Percentiles rank a stretch among this genome's conserved stretches.
These are phyloP conservation scores for Platanus orientalis DNA, from an alignment of 164 flowering plant genomes.

Conservation along the genomic window DNA sequence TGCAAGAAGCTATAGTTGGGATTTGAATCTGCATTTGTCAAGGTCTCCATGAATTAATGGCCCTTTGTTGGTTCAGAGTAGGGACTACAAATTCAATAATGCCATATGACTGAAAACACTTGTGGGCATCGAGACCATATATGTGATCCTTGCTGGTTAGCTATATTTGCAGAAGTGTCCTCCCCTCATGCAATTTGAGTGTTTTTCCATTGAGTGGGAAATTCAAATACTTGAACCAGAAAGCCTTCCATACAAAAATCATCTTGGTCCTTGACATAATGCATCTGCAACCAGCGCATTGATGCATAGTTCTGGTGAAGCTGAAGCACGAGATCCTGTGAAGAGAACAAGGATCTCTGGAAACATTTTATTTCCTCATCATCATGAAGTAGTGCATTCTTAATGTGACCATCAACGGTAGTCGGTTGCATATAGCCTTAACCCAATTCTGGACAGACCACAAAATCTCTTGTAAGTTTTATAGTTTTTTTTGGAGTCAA, in stretches of 20 bases:
- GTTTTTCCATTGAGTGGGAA: background rate
- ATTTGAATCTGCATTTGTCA: background rate
- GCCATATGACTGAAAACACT: background rate
- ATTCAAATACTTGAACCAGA: background rate
- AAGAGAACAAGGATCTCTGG: background rate
- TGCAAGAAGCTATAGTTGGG: background rate
- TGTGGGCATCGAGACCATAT: background rate
- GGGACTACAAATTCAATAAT: background rate
- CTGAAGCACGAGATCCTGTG: background rate
- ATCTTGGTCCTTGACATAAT: background rate
- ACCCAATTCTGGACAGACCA: background rate
- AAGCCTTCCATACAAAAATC: background rate
- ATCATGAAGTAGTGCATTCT: background rate
- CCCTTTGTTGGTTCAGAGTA: background rate
- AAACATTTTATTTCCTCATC: background rate
- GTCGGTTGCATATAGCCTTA: background rate
- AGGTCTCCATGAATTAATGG: background rate
- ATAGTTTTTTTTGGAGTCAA: background rate
- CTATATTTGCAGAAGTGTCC: background rate
- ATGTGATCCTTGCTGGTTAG: background rate
- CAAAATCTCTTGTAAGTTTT: background rate
- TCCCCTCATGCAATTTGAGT: background rate
- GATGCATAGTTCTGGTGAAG: background rate
- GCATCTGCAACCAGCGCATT: background rate
- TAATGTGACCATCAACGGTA: background rate